Evolutionary conservation across 2,329 filamentous ascomycete genomes (phyloP).

Genomic region (Colletotrichum salicis): DNA sequence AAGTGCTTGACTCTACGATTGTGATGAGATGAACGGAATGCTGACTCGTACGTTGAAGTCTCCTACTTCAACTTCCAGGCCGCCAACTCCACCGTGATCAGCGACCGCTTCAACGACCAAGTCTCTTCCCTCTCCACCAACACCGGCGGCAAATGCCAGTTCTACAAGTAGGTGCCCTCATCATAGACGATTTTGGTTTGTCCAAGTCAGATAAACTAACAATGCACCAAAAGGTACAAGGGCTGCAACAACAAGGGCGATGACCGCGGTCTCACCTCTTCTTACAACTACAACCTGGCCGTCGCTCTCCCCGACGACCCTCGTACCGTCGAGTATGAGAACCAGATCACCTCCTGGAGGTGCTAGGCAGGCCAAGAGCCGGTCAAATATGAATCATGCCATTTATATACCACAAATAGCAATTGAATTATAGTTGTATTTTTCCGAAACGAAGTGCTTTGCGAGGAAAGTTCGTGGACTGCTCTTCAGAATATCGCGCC

Average conservation of each 20-base stretch:
- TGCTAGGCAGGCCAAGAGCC: not conserved
- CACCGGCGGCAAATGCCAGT: conserved; percentile 30
- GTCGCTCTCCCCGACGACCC: conserved; percentile 21
- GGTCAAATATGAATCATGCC: not conserved
- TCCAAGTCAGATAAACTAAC: too few species aligned
- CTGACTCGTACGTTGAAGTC: not conserved
- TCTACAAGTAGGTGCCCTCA: too few species aligned
- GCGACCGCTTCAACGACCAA: conserved; percentile 23
- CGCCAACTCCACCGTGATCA: conserved; percentile 15
- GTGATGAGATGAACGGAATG: too few species aligned
- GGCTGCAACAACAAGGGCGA: conserved; percentile 32
- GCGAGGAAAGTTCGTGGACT: not conserved
- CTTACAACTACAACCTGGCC: conserved; percentile 28
- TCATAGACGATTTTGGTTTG: too few species aligned
- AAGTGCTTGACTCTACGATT: not conserved
- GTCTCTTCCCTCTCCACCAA: conserved; percentile 24
- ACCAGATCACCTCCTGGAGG: conserved; percentile 31
- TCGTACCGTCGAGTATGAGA: conserved; percentile 23
- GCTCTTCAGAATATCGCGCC: too few species aligned
- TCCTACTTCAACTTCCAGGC: conserved; percentile 21
- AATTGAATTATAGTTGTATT: too few species aligned
- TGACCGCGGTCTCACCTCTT: conserved; percentile 25
- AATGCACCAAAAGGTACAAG: conserved; percentile 4
- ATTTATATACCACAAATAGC: not conserved
- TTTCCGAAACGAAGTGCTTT: not conserved